Conservation (phyloP, 2,329 filamentous ascomycete genomes). For the Fusarium sp. region DNA sequence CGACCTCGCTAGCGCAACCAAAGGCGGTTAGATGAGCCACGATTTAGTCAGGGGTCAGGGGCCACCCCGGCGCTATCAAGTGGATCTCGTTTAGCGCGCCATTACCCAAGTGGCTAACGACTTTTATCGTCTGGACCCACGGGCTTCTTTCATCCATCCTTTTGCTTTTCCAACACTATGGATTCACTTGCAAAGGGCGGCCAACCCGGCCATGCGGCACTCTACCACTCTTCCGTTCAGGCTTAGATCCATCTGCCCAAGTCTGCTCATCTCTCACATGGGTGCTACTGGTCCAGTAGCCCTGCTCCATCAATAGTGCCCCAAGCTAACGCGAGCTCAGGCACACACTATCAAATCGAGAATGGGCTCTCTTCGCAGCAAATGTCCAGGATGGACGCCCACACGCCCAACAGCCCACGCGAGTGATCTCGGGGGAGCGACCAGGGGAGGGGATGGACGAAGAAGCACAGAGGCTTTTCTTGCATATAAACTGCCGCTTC, state of each 20-base stretch:
- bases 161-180: constrained; percentile 9
- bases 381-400: constrained; percentile 4
- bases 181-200: constrained; percentile 8
- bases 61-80: neutral
- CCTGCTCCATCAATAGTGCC: constrained; percentile 33
- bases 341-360: constrained; percentile 29
- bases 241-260: constrained; percentile 19
- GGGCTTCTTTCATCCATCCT: constrained; percentile 10
- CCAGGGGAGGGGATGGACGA: constrained; percentile 16
- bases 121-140: constrained; percentile 24
- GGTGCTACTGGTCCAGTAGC: neutral
- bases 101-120: constrained; percentile 17
- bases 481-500: constrained; percentile 41
- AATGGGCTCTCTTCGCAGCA: neutral
- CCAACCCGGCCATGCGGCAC: constrained; percentile 31
- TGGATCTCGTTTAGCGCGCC: neutral
- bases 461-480: constrained; percentile 6
- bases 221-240: neutral
- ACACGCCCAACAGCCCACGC: constrained; percentile 18
- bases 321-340: constrained; percentile 29
- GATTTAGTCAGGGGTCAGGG: constrained; percentile 26
- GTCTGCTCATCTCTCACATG: constrained; percentile 11
- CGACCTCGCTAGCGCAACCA: constrained; percentile 10
- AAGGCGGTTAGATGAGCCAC: constrained; percentile 7
- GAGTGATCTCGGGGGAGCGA: neutral